These are phyloP conservation scores for Entomortierella chlamydospora DNA, from an alignment of 192 early-diverging fungal genomes.

Conservation along the genomic window DNA sequence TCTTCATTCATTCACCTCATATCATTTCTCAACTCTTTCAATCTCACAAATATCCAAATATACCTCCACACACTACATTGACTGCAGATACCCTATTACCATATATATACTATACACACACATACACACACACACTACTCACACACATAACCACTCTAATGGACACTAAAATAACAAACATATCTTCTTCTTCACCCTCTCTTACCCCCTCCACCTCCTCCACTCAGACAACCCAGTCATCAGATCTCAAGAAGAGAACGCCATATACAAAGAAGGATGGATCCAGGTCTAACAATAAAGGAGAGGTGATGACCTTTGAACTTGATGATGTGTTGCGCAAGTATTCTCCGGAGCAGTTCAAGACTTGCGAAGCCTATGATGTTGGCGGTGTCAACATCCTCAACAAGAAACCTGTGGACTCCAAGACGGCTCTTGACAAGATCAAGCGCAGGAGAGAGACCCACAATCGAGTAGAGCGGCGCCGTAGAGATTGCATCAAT, in stretches of 20 bases:
- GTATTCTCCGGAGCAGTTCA: conserved; percentile 46
- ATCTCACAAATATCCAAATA: too few relatives aligned
- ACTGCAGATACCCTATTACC: too few relatives aligned
- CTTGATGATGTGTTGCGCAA: conserved; percentile 40
- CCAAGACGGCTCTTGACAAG: conserved; percentile 73
- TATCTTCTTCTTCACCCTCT: conserved; percentile 3
- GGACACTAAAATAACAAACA: conserved; percentile 1
- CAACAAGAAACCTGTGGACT: conserved; percentile 76
- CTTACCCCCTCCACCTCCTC: conserved; percentile 4
- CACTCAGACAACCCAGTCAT: background rate
- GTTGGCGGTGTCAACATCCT: conserved; percentile 81
- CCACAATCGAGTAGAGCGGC: conserved; percentile 79
- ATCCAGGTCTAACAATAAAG: conserved; percentile 13
- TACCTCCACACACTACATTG: too few relatives aligned
- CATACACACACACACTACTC: too few relatives aligned
- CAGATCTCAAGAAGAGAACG: conserved; percentile 3
- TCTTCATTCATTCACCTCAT: background rate
- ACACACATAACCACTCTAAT: conserved; percentile 6
- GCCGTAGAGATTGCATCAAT: conserved; percentile 73
- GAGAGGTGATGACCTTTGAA: conserved; percentile 48
- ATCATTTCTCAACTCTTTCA: background rate
- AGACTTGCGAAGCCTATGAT: conserved; percentile 46
- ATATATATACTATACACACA: too few relatives aligned
- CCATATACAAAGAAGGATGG: conserved; percentile 12
- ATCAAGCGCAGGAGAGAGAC: conserved; percentile 76